These are phyloP conservation scores for Aspergillus heteromorphus DNA, from an alignment of 495 filamentous ascomycete species.

Conservation along the genomic window DNA sequence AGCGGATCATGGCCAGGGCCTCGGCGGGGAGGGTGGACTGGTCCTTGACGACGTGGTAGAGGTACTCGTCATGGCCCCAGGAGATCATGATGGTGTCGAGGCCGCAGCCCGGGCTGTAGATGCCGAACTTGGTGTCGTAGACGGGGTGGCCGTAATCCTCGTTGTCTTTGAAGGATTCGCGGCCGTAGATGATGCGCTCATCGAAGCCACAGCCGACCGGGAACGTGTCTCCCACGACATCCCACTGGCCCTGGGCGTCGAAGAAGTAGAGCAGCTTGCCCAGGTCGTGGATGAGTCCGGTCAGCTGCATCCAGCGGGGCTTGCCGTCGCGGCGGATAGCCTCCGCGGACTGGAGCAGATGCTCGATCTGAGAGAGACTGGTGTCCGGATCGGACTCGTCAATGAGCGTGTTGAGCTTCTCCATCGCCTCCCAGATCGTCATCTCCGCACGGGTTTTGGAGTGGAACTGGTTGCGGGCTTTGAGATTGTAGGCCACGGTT, in stretches of 20 bases:
- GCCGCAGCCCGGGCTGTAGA: conserved; percentile 72
- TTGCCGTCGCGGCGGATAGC: conserved; percentile 84
- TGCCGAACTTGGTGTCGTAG: conserved; percentile 68
- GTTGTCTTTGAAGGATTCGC: conserved; percentile 67
- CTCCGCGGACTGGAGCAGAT: conserved; percentile 79
- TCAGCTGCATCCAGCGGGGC: conserved; percentile 88
- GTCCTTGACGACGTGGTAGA: conserved; percentile 77
- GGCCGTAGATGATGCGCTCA: conserved; percentile 66
- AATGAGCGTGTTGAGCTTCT: conserved; percentile 81
- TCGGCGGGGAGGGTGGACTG: conserved; percentile 72
- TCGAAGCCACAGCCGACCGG: conserved; percentile 84
- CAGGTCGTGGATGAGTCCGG: conserved; percentile 83
- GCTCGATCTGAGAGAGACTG: conserved; percentile 78
- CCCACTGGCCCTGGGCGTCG: conserved; percentile 80
- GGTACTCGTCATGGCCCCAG: conserved; percentile 90
- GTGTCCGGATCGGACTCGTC: conserved; percentile 90
- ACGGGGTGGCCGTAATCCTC: conserved; percentile 60
- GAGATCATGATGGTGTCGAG: conserved; percentile 81
- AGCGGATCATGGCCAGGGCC: conserved; percentile 84
- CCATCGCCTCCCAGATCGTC: conserved; percentile 84
- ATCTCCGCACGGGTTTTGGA: conserved; percentile 63
- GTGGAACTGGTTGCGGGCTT: conserved; percentile 66
- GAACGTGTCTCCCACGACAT: conserved; percentile 88
- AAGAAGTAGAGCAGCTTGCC: conserved; percentile 87
- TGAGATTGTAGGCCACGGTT: conserved; percentile 78